Conservation (phyloP, 805 yeast species). For the Ascoidea tarda region DNA sequence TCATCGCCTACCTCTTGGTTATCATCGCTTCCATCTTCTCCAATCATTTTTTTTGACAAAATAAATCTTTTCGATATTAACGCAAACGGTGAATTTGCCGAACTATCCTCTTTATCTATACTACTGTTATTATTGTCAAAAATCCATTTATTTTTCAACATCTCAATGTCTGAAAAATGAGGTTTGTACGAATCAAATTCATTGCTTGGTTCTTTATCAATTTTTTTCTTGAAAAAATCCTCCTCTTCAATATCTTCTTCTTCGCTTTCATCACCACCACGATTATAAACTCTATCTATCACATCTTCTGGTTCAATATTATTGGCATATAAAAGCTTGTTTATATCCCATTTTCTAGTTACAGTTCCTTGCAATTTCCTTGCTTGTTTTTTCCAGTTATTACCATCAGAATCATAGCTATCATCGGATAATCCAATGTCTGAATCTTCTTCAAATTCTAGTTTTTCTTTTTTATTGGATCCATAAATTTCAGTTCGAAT, state of each 20-base stretch:
- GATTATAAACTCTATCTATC: slow-evolving; percentile 16
- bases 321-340: slow-evolving; percentile 66
- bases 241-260: slow-evolving; percentile 4
- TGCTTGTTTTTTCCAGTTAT: slow-evolving; percentile 29
- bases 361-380: slow-evolving; percentile 39
- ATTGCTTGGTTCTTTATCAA: slow-evolving; percentile 1
- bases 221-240: slow-evolving; percentile 8
- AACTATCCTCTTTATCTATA: slow-evolving; percentile 10
- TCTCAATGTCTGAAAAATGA: slow-evolving; percentile 2
- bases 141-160: slow-evolving; percentile 6
- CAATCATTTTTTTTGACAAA: slow-evolving; percentile 23
- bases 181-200: slow-evolving; percentile 5
- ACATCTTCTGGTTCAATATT: slow-evolving; percentile 65
- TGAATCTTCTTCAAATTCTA: slow-evolving; percentile 31
- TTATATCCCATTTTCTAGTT: slow-evolving; percentile 60
- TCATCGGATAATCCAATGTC: slow-evolving; percentile 14
- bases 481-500: slow-evolving; percentile 28
- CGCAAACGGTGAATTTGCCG: slow-evolving; percentile 1
- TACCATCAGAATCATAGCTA: slow-evolving; percentile 18
- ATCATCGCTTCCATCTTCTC: slow-evolving; percentile 18
- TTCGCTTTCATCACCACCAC: slow-evolving; percentile 7
- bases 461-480: slow-evolving; percentile 20
- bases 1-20: slow-evolving; percentile 17
- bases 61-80: slow-evolving; percentile 17
- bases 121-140: slow-evolving; percentile 10